Evolutionary conservation across 768 basidiomycete genomes (phyloP).

Genomic region (Kwoniella sp.): DNA sequence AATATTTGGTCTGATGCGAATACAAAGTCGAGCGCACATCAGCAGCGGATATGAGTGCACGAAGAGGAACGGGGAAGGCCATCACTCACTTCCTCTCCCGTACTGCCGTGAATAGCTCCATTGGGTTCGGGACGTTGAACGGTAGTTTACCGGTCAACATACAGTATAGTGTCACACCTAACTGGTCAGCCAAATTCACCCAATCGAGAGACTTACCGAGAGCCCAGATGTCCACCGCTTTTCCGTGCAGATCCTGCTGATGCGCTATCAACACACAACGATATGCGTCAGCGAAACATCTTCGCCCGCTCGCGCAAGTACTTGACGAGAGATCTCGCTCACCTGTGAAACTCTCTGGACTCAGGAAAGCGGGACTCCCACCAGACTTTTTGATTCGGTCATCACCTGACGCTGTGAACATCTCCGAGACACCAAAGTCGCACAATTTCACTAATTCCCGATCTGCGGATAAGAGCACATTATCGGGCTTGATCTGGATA

Average conservation of each 20-base stretch:
- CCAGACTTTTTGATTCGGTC: constrained; percentile 54
- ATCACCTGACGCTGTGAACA: constrained; percentile 53
- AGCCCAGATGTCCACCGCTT: constrained; percentile 54
- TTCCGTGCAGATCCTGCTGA: constrained; percentile 48
- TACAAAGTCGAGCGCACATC: neutral
- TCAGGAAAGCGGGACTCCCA: constrained; percentile 57
- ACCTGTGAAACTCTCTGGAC: constrained; percentile 52
- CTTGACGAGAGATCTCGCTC: too few species aligned
- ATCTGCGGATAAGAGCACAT: constrained; percentile 53
- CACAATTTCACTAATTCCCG: constrained; percentile 53
- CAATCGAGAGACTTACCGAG: constrained; percentile 36
- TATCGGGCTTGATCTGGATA: constrained; percentile 55
- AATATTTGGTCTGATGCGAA: constrained; percentile 33
- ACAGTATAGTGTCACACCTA: constrained; percentile 57
- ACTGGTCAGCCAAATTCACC: neutral
- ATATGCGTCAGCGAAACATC: too few species aligned
- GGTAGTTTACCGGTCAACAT: constrained; percentile 54
- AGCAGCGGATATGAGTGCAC: neutral
- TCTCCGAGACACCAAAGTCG: constrained; percentile 57
- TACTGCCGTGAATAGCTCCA: constrained; percentile 55
- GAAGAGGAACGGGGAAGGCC: neutral
- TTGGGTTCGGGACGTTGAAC: constrained; percentile 50
- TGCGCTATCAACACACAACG: constrained; percentile 23
- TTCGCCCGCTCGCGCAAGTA: too few species aligned
- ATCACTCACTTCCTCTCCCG: constrained; percentile 44